Evolutionary conservation across 2,329 filamentous ascomycete species (phyloP), one percentile per base, ranked within the genome.

Genomic region (Aureobasidium subglaciale): DNA sequence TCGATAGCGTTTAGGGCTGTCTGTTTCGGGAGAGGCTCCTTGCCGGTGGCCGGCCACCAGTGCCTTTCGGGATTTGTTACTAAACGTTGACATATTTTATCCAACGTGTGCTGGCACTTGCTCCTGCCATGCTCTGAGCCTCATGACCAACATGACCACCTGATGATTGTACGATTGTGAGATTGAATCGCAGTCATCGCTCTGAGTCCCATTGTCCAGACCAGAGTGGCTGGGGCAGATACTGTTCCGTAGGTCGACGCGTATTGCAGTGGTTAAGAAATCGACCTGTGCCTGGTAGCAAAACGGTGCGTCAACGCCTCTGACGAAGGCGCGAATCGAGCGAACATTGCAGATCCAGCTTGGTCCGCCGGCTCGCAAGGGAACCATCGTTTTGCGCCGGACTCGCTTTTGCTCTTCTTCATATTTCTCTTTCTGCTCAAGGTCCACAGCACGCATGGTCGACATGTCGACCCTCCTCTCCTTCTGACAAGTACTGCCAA

Each of bases 361-460:
- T 10, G 10, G 25, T 34, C 43, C 29, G 22, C 13, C 30, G 43
- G 29, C 43, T 24, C 18, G 18, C 43, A 13, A 34, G 18, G n/a
- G 30, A 35, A 35, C 16, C 43, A 35, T 34, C 43, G n/a, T 48
- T 48, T 50, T 37, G 32, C 46, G 46, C 32, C 46, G 46, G 15
- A 10, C n/a, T 5, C 15, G 2, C 34, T 50, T 27, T 11, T 11
- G 15, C 29, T 29, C 24, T 29, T 9, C 9, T 50, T 38, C 32
- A n/a, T 16, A 48, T 18, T 22, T 30, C 42, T 45, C 42, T 45
- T 27, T 45, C 43, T 35, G 24, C 43, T 27, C 10, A 13, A 9
- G 6, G 13, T 16, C 5, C 18, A 46, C 10, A 20, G 11, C 5
- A n/a, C 13, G 15, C 45, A 16, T 15, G 16, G 35, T 52, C 48